These are phyloP conservation scores for Picochlorum costavermella DNA, from an alignment of 139 green algal species.

Conservation along the genomic window DNA sequence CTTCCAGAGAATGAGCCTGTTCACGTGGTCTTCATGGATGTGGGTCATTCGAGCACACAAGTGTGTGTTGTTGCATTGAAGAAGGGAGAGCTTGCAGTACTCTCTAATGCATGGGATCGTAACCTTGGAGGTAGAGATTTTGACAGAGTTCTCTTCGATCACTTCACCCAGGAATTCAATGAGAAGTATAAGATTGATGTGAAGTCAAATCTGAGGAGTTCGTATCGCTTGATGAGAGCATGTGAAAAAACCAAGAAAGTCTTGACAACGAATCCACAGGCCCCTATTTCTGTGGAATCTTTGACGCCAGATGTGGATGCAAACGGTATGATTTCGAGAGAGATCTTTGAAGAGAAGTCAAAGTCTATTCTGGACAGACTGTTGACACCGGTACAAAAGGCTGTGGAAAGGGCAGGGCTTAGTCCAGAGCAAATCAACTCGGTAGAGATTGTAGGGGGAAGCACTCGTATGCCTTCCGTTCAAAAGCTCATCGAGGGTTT, in stretches of 20 bases:
- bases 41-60: constrained; percentile 84
- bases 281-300: constrained; percentile 85
- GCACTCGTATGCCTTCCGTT: constrained; percentile 77
- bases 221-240: constrained; percentile 71
- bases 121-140: constrained; percentile 86
- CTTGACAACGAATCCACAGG: constrained; percentile 83
- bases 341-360: constrained; percentile 82
- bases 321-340: constrained; percentile 52
- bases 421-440: constrained; percentile 55
- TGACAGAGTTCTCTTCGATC: constrained; percentile 85
- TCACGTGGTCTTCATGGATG: constrained; percentile 92
- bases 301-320: constrained; percentile 92
- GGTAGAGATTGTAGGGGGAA: constrained; percentile 87
- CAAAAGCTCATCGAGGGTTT: constrained; percentile 36
- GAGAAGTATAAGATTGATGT: constrained; percentile 83
- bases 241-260: constrained; percentile 86
- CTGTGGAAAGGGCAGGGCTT: constrained; percentile 57
- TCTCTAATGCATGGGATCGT: constrained; percentile 82
- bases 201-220: constrained; percentile 60
- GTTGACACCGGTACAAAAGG: constrained; percentile 29
- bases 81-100: constrained; percentile 77
- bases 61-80: constrained; percentile 87
- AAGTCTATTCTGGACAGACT: constrained; percentile 47
- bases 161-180: constrained; percentile 84
- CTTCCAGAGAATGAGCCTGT: constrained; percentile 76